Base-by-base conservation (phyloP, 169 alveolate genomes). In the Eimeria maxima region DNA sequence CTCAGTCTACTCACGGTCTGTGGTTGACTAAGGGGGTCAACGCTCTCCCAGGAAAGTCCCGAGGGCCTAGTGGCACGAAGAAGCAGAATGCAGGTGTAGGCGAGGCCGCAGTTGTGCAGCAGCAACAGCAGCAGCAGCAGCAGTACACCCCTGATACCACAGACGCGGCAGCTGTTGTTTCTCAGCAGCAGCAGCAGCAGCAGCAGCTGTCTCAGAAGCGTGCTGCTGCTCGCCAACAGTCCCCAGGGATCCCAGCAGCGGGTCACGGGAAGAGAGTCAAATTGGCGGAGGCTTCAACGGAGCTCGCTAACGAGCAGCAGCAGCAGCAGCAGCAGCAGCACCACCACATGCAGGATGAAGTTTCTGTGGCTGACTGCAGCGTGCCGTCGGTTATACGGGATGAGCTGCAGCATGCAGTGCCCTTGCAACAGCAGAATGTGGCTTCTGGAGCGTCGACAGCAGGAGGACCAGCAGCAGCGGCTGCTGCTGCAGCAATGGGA, bases 51-150 rank as follows among this genome's bases (percentile, higher is more conserved):
- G 50, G 67, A 2, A 86, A 86, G 69, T 80, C 81, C 42, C 47
- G 93, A 24, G 93, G 81, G 44, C 60, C 76, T 10, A 20, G 50
- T 45, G 63, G 87, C 87, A 57, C 53, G 57, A 65, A 89, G 87
- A 67, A 50, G 95, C 95, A 67, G 86, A 73, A 16, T 1, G 74
- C 86, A 6, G 95, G 87, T 16, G 95, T 27, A 16, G 95, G 73
- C 7, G 95, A 67, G 50, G 55, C 95, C 67, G 87, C 95, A 22
- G 95, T 74, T 29, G 57, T 47, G 84, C 95, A 27, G 71, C 87
- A 88, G 71, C 94, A 83, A 55, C 92, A 45, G 88, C 88, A 76
- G 88, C 88, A 80, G 89, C 89, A 80, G 83, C 94, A 42, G 83
- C 84, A 67, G 87, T 57, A 89, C 50, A 69, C 76, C 42, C 83